phyloP scores from a whole-genome alignment of 2,329 filamentous ascomycete genomes.

The Cercospora zeina region DNA sequence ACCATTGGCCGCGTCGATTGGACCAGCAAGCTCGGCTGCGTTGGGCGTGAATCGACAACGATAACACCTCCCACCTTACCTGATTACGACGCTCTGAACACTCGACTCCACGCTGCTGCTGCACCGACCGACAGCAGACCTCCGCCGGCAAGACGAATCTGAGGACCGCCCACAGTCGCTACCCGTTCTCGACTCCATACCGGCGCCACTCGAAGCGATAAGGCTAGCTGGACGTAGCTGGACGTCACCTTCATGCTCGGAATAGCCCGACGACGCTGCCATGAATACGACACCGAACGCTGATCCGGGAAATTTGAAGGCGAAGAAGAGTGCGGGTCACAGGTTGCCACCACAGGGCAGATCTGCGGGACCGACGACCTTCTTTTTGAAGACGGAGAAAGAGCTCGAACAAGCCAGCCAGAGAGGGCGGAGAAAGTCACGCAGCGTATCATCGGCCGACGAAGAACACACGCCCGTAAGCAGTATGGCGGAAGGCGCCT shows the following conservation, averaged over 20 bases:
- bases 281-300: conserved; percentile 14
- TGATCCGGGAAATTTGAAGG: conserved; percentile 7
- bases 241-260: not conserved
- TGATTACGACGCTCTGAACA: not conserved
- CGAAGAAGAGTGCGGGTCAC: conserved; percentile 8
- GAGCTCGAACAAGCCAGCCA: conserved; percentile 45
- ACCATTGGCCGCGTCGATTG: conserved; percentile 2
- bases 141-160: not conserved
- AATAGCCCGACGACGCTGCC: not conserved
- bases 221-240: not conserved
- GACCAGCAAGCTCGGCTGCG: not conserved
- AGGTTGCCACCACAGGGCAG: conserved; percentile 11
- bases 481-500: conserved; percentile 49
- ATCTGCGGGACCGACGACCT: conserved; percentile 53
- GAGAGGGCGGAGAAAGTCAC: conserved; percentile 33
- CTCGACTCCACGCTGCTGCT: not conserved
- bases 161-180: not conserved
- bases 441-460: conserved; percentile 24
- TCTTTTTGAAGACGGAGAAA: conserved; percentile 60
- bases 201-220: not conserved
- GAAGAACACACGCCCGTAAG: conserved; percentile 32
- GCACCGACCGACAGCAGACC: not conserved
- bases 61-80: not conserved
- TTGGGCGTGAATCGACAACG: not conserved
- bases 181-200: not conserved